Base-by-base conservation (phyloP, 2,329 filamentous ascomycete species). In the Keithomyces neogunnii region DNA sequence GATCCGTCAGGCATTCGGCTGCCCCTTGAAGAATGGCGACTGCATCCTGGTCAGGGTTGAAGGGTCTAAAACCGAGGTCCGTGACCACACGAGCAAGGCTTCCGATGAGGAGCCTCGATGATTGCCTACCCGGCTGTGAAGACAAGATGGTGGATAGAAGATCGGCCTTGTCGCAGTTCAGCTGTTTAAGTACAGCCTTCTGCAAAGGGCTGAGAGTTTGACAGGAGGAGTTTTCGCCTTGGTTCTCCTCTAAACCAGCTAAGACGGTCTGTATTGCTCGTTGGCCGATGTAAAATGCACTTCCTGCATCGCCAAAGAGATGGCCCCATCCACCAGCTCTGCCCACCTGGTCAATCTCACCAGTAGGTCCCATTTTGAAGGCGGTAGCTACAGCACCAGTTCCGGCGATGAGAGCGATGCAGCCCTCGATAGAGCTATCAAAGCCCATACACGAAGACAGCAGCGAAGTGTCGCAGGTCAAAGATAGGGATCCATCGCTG, bases 291-390 rank as follows among this genome's bases (percentile, higher is more conserved):
- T 64, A 62, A 53, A 66, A 73, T 2, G 68, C 72, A 1, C 64
- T 66, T 0, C 71, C 72, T 31, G 73, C 68, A 47, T 74, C 72
- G 0, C 72, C 70, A 2, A 74, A 58, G 5, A 73, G 57, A 50
- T 68, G 62, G 3, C 71, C 71, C 71, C 72, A 74, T 9, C 72
- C 72, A 1, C 71, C 71, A 4, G 63, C 60, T 3, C 71, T 62
- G n/a, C 62, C 63, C 3, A 62, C 60, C 4, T 56, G 44, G 36
- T 65, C 61, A 0, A 50, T 49, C 4, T 48, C 47, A 47, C 46
- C 35, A 19, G 56, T 47, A 11, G 56, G 55, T 6, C 53, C 51
- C 7, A n/a, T 45, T 26, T 29, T 19, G 55, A 68, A 74, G 10
- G 61, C 61, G 61, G 71, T 72, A 11, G 66, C 67, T 3, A 73